Evolutionary conservation across 495 filamentous ascomycete genomes (phyloP).

Genomic region (Hyaloscypha finlandica): DNA sequence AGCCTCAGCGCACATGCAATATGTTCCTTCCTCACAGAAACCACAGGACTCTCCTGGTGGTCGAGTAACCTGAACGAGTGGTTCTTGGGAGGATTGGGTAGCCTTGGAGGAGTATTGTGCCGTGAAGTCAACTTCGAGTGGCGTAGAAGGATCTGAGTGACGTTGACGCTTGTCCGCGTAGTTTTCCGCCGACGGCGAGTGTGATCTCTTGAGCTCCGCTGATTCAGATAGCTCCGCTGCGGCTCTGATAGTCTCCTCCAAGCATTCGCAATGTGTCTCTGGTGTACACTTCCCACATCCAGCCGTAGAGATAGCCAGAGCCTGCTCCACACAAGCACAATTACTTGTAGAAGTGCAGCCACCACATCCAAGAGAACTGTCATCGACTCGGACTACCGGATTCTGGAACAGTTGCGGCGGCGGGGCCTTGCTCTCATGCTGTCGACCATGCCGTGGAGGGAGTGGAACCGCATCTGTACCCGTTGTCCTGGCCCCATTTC

Average conservation of each 20-base stretch:
- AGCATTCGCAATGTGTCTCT: conserved; percentile 63
- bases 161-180: conserved; percentile 35
- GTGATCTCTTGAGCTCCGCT: conserved; percentile 44
- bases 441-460: conserved; percentile 29
- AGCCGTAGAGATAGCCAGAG: conserved; percentile 42
- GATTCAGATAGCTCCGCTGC: conserved; percentile 11
- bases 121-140: conserved; percentile 73
- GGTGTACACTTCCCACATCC: conserved; percentile 67
- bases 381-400: not conserved
- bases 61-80: conserved; percentile 25
- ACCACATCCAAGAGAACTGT: conserved; percentile 45
- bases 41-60: conserved; percentile 65
- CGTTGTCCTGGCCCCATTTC: conserved; percentile 28
- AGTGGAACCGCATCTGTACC: conserved; percentile 38
- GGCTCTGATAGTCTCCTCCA: conserved; percentile 61
- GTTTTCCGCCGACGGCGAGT: conserved; percentile 34
- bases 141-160: conserved; percentile 38
- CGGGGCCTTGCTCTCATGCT: conserved; percentile 12
- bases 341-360: conserved; percentile 47
- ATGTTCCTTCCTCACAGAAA: conserved; percentile 84
- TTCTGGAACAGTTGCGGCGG: not conserved
- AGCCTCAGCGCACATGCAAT: conserved; percentile 82
- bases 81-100: conserved; percentile 27
- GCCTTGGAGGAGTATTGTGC: conserved; percentile 57
- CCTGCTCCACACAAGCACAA: conserved; percentile 56